A percentile compares a stretch with the other conserved stretches of the same genome.
phyloP scores from a whole-genome alignment of 305 asterid species.

The Fraxinus sp. region DNA sequence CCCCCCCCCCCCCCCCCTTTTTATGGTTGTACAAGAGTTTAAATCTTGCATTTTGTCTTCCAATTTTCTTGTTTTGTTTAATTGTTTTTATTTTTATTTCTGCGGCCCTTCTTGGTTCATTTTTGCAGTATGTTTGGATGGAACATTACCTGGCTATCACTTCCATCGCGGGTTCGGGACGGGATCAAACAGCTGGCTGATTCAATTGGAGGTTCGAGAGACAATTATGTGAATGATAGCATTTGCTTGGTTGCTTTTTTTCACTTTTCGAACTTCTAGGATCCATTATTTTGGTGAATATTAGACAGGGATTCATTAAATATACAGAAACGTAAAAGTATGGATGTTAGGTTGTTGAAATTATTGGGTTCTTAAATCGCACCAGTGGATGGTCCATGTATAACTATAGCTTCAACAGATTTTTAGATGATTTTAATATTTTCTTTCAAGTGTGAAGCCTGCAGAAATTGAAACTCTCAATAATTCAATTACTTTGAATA shows the following conservation, averaged over 20 bases:
- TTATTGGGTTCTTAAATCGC: background rate
- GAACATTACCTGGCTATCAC: constrained; percentile 52
- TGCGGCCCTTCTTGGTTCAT: background rate
- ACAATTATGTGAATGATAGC: background rate
- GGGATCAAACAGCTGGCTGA: constrained; percentile 49
- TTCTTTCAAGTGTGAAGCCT: background rate
- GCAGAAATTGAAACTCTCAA: background rate
- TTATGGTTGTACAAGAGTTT: background rate
- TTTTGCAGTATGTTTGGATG: constrained; percentile 53
- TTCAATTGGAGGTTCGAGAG: constrained; percentile 46
- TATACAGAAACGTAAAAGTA: background rate
- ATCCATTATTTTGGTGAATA: background rate
- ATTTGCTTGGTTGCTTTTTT: background rate
- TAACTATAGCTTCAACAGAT: background rate
- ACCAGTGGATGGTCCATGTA: background rate
- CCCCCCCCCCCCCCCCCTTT: too few relatives aligned
- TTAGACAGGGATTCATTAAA: background rate
- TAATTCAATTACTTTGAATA: background rate
- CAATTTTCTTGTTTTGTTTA: background rate
- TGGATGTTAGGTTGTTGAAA: background rate
- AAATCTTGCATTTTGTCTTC: background rate
- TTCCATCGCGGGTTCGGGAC: constrained; percentile 46
- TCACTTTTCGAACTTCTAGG: background rate
- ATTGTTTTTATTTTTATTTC: background rate
- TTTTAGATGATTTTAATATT: background rate